Evolutionary conservation across 2,329 filamentous ascomycete genomes (phyloP), one percentile per base, ranked within the genome.

Genomic region (Niveomyces coronatus): DNA sequence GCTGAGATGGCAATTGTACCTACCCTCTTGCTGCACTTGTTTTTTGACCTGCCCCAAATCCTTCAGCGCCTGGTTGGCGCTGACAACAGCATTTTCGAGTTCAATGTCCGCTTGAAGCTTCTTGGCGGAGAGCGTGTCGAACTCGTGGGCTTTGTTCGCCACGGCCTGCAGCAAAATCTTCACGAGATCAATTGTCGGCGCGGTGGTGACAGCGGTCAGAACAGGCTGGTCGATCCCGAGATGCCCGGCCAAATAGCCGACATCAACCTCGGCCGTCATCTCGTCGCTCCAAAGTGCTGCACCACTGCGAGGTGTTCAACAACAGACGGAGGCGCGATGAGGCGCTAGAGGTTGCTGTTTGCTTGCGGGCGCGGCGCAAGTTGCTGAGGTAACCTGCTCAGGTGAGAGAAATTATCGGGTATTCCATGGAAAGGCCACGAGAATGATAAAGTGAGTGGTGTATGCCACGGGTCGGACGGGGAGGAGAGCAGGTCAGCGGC

Each of bases 91-190:
- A 59, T 86, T 91, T 58, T 98, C 91, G 7, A 96, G 74, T 65
- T 96, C 88, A 31, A 98, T 91, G 52, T 94, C 86, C 31, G 85
- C 68, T 48, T 85, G 81, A 31, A 95, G 71, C 63, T 95, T 96
- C 47, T 94, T 85, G 9, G 89, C 81, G 50, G 82, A 85, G 28
- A 94, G 64, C 27, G 79, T 74, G 55, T 94, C 86, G 51, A 76
- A 81, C 52, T 94, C 86, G 51, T 80, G 83, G 24, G 85, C 86
- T 58, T 91, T 94, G 20, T 68, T 65, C 17, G 80, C 74, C 37
- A 96, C 75, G 18, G 83, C 80, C 45, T 76, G 69, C 28, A 98
- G 71, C 37, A 98, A 69, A 29, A 74, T 67, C 42, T 74, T 71
- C 47, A 95, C 82, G 18, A 94, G 76, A 10, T 93, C 85, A 45